Conservation (phyloP, 1,284 basidiomycete species). For the Inonotus obliquus region DNA sequence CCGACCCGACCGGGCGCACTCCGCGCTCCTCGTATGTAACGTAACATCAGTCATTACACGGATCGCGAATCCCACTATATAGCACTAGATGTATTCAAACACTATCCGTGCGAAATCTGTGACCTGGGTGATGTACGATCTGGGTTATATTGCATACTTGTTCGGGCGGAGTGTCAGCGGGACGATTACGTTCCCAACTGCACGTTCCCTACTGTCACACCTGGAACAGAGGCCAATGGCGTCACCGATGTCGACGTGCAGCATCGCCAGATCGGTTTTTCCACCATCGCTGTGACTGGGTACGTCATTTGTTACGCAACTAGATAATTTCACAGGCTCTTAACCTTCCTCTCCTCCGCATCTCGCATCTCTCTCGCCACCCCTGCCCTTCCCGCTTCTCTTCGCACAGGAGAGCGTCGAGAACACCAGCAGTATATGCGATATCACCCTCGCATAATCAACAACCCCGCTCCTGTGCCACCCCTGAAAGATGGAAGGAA, state of each 20-base stretch:
- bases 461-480: neutral
- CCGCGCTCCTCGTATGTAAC: neutral
- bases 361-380: neutral
- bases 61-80: neutral
- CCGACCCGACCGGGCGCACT: neutral
- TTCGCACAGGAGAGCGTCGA: neutral
- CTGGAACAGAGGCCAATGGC: neutral
- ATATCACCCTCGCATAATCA: neutral
- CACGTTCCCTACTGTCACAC: neutral
- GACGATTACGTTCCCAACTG: neutral
- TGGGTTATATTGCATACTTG: neutral
- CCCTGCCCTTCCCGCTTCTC: neutral
- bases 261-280: neutral
- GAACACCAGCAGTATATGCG: no score
- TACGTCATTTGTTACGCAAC: neutral
- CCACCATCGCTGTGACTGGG: neutral
- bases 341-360: neutral
- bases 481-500: neutral
- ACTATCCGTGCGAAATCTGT: no score
- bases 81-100: neutral
- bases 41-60: neutral
- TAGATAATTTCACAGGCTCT: neutral
- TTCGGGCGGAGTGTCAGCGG: neutral
- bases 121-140: neutral
- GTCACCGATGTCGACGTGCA: neutral